phyloP scores from a whole-genome alignment of 1,139 yeast genomes.

The Diutina mesorugosa region DNA sequence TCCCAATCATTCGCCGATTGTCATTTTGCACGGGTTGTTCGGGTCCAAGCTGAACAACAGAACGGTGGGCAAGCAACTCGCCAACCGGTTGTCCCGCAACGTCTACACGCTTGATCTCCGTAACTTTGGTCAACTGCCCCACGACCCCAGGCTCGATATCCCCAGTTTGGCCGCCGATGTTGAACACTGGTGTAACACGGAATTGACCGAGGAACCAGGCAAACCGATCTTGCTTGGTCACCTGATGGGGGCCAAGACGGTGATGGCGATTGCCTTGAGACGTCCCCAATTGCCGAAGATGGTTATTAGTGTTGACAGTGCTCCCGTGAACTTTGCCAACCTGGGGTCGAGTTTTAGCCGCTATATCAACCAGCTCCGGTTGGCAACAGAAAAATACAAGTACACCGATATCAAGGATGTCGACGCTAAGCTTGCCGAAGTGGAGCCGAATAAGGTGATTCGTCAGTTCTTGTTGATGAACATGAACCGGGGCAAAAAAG shows the following conservation, averaged over 20 bases:
- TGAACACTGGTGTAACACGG: constrained; percentile 24
- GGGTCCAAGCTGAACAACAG: constrained; percentile 75
- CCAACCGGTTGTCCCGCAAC: constrained; percentile 27
- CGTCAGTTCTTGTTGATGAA: constrained; percentile 75
- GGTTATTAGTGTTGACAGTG: constrained; percentile 76
- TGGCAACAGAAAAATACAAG: constrained; percentile 31
- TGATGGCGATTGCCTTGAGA: constrained; percentile 74
- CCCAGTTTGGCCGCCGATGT: constrained; percentile 80
- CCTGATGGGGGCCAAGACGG: constrained; percentile 95
- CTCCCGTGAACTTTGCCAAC: constrained; percentile 54
- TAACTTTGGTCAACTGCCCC: constrained; percentile 91
- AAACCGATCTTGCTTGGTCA: constrained; percentile 74
- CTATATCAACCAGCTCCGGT: constrained; percentile 51
- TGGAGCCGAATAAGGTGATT: constrained; percentile 48
- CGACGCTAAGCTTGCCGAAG: constrained; percentile 45
- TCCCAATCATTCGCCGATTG: constrained; percentile 33
- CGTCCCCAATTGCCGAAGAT: constrained; percentile 52
- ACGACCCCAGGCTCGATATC: constrained; percentile 54
- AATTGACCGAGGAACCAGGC: constrained; percentile 25
- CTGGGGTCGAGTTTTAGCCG: constrained; percentile 37
- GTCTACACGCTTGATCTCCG: constrained; percentile 73
- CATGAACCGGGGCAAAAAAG: constrained; percentile 33
- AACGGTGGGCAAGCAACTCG: constrained; percentile 45
- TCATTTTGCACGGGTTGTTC: constrained; percentile 80
- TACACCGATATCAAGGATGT: constrained; percentile 52